Evolutionary conservation across 495 filamentous ascomycete species (phyloP).

Genomic region (Neurospora discreta): DNA sequence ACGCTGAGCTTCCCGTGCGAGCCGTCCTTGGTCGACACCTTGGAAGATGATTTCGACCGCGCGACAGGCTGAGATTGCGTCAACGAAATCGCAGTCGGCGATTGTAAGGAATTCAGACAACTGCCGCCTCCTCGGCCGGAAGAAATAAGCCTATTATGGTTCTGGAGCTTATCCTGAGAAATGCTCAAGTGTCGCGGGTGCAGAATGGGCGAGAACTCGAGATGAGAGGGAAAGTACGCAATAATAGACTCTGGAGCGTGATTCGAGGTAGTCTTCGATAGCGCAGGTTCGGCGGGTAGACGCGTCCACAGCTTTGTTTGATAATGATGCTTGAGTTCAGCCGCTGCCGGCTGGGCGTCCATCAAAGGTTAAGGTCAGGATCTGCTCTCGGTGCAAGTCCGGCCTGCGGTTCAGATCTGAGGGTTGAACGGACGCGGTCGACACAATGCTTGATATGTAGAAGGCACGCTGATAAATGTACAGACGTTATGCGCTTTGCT

Average conservation of each 20-base stretch:
- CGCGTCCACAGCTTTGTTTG: constrained; percentile 31
- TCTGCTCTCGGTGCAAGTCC: constrained; percentile 8
- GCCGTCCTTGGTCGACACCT: constrained; percentile 39
- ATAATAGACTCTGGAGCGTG: constrained; percentile 14
- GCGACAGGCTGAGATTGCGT: constrained; percentile 37
- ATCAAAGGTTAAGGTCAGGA: constrained; percentile 31
- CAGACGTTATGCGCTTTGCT: background rate
- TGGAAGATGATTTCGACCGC: constrained; percentile 40
- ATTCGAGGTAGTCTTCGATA: constrained; percentile 14
- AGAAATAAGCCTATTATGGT: constrained; percentile 45
- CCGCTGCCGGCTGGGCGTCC: constrained; percentile 39
- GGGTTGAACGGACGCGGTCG: constrained; percentile 4
- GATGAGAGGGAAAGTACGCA: constrained; percentile 23
- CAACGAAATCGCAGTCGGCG: constrained; percentile 33
- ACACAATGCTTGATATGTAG: constrained; percentile 1
- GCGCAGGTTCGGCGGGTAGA: constrained; percentile 15
- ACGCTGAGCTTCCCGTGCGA: constrained; percentile 25
- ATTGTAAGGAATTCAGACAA: constrained; percentile 34
- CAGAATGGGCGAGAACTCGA: constrained; percentile 37
- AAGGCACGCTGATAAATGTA: background rate
- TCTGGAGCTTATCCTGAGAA: constrained; percentile 41
- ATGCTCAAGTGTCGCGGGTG: constrained; percentile 39
- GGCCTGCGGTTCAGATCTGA: constrained; percentile 6
- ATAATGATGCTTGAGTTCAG: constrained; percentile 41
- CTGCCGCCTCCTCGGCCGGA: constrained; percentile 34